These are phyloP conservation scores for Pleodorina starrii DNA, from an alignment of 139 green algal genomes.

Conservation along the genomic window DNA sequence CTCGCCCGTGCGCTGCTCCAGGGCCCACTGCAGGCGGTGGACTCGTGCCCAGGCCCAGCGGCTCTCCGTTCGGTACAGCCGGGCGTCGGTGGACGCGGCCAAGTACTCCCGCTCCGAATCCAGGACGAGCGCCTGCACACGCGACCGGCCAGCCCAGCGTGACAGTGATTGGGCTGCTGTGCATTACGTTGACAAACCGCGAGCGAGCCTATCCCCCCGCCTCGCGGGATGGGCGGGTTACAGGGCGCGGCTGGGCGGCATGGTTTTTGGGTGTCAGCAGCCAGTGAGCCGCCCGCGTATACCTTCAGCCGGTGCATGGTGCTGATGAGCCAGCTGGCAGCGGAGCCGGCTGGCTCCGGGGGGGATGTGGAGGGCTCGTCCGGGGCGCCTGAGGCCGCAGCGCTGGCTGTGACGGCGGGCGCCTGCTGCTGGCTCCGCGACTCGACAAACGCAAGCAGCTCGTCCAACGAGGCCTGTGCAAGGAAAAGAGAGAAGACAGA, in stretches of 20 bases:
- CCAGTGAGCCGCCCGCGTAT: too few relatives aligned
- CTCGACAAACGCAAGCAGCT: constrained; percentile 13
- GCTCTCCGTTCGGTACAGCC: constrained; percentile 35
- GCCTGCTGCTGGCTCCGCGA: neutral
- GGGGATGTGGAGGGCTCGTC: neutral
- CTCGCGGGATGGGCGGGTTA: too few relatives aligned
- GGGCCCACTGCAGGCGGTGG: constrained; percentile 33
- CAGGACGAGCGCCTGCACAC: constrained; percentile 45
- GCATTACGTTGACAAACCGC: too few relatives aligned
- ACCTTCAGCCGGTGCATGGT: constrained; percentile 19
- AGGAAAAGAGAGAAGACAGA: too few relatives aligned
- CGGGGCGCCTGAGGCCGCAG: neutral
- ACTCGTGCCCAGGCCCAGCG: constrained; percentile 5
- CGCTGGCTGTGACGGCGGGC: neutral
- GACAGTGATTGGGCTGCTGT: too few relatives aligned
- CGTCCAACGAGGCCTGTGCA: constrained; percentile 25
- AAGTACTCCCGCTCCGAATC: constrained; percentile 51
- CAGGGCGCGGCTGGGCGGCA: too few relatives aligned
- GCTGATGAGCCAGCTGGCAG: neutral
- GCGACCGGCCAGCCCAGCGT: too few relatives aligned
- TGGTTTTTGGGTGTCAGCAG: too few relatives aligned
- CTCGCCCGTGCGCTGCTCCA: constrained; percentile 54
- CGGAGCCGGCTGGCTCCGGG: neutral
- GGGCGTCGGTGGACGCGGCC: constrained; percentile 33
- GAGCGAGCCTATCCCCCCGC: too few relatives aligned